Conservation (phyloP, 805 yeast genomes). For the Lachancea cidri region DNA sequence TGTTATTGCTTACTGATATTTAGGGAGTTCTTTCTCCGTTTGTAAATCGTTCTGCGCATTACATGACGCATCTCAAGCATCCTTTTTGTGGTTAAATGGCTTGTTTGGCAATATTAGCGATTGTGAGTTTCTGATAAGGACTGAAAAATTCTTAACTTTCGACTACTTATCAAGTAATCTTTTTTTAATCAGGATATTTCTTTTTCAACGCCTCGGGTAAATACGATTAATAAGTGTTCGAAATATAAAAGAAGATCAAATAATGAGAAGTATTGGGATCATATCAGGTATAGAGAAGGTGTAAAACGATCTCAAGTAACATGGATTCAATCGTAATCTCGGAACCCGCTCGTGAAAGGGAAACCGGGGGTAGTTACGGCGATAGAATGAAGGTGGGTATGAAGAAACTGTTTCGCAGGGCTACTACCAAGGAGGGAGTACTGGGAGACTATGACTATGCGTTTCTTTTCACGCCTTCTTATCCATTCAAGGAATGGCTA, state of each 20-base stretch:
- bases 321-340: neutral
- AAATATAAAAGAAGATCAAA: neutral
- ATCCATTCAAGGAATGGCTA: constrained; percentile 51
- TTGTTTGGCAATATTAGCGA: too few relatives aligned
- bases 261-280: neutral
- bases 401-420: constrained; percentile 31
- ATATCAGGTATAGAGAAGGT: too few relatives aligned
- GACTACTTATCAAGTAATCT: neutral
- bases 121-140: too few relatives aligned
- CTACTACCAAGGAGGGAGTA: constrained; percentile 73
- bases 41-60: too few relatives aligned
- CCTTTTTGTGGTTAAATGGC: too few relatives aligned
- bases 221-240: neutral
- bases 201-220: neutral
- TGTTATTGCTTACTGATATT: too few relatives aligned
- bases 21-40: too few relatives aligned
- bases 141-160: too few relatives aligned
- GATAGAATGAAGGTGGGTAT: constrained; percentile 6
- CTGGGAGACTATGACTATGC: constrained; percentile 86
- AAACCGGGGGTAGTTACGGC: constrained; percentile 1
- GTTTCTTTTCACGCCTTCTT: constrained; percentile 70
- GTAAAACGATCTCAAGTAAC: neutral
- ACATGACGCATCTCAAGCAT: too few relatives aligned
- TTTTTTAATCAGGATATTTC: neutral
- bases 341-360: constrained; percentile 1